Evolutionary conservation across 139 green algal species (phyloP), one percentile per base, ranked within the genome.

Genomic region (Chlorella sp.): DNA sequence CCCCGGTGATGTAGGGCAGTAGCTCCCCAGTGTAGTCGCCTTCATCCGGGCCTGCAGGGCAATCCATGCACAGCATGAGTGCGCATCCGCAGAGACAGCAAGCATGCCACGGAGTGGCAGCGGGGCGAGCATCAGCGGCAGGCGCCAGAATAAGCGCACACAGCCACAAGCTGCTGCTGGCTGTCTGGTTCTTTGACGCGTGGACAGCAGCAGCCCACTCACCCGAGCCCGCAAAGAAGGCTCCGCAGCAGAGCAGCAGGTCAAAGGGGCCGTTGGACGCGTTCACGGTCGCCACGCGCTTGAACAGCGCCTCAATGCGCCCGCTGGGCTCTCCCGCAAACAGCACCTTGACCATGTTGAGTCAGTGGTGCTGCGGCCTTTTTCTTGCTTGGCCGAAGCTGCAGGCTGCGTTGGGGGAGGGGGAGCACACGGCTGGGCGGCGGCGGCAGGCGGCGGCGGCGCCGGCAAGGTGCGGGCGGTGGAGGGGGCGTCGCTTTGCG

Each of bases 191-290:
- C n/a, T n/a, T n/a, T n/a, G n/a, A n/a, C n/a, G n/a, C n/a, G 32
- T 38, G 39, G 23, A 23, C 4, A 26, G 44, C 67, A 34, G 67
- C 34, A n/a, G 69, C 69, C 2, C 20, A 51, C 79, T 30, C 60
- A 92, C 91, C 88, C 88, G 73, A 74, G 17, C 86, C 62, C 16
- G 76, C 47, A 69, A 96, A 95, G 80, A 94, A 94, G 30, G 56
- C 67, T 0, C 93, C 93, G 1, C 90, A 86, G 74, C 93, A 96
- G 16, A 96, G 72, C 23, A 95, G 78, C 32, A 90, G 16, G 55
- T 94, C 92, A 64, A 95, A 96, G 0, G 93, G 92, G 1, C 93
- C 93, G 70, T 86, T 92, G 13, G 86, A 90, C 32, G 75, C 84
- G 84, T 95, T 93, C 2, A 95, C 93, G 20, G 89, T 83, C 7